phyloP scores from a whole-genome alignment of 192 early-diverging fungal genomes.

The Endogone sp. region DNA sequence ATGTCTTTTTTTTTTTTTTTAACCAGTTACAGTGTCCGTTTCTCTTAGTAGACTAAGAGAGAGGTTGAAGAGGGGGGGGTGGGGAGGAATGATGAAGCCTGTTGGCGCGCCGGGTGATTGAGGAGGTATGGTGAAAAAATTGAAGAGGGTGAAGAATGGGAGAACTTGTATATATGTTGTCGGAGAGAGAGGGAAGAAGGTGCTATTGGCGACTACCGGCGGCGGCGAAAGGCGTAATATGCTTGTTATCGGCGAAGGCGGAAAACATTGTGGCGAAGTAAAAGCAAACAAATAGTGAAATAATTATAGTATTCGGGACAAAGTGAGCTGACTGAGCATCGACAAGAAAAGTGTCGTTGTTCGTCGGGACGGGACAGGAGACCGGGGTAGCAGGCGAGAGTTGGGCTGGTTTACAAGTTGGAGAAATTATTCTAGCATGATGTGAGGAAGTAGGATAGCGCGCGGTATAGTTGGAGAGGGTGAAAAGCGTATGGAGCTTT shows the following conservation, averaged over 20 bases:
- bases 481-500: no score
- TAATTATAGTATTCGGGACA: neutral
- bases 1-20: conserved; percentile 2
- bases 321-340: neutral
- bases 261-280: neutral
- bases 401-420: neutral
- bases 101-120: neutral
- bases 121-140: conserved; percentile 26
- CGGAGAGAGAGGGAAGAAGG: neutral
- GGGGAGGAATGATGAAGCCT: conserved; percentile 27
- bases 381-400: neutral
- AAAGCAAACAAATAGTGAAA: neutral
- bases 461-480: no score
- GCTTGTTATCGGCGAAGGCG: neutral
- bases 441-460: no score
- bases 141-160: conserved; percentile 21
- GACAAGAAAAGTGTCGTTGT: no score
- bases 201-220: neutral
- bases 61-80: conserved; percentile 27
- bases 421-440: no score
- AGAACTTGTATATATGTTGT: neutral
- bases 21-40: conserved; percentile 3
- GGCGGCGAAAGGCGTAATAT: neutral
- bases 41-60: conserved; percentile 2
- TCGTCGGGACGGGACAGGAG: neutral